Evolutionary conservation across 352 stramenopile species (phyloP).

Genomic region (Phytophthora pini): DNA sequence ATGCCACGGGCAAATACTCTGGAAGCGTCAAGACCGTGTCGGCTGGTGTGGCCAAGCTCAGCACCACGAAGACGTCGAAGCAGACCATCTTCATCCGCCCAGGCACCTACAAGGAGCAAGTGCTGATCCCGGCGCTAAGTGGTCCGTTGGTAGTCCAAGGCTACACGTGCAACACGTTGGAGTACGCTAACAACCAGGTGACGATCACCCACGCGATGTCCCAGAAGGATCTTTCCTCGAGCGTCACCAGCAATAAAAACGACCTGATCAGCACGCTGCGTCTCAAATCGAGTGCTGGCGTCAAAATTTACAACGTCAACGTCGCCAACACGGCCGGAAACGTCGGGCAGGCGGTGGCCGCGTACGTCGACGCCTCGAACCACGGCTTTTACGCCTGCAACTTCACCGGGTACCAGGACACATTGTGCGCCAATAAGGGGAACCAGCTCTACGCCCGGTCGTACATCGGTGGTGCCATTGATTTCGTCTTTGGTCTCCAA

Average conservation of each 20-base stretch:
- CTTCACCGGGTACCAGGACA: constrained; percentile 19
- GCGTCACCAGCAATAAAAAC: neutral
- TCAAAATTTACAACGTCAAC: constrained; percentile 23
- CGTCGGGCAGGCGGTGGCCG: constrained; percentile 15
- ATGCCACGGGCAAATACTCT: neutral
- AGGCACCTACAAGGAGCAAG: neutral
- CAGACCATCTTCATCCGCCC: neutral
- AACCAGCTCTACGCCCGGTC: constrained; percentile 11
- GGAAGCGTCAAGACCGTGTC: neutral
- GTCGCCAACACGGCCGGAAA: constrained; percentile 20
- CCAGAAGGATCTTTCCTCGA: neutral
- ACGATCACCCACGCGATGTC: neutral
- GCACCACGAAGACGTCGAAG: neutral
- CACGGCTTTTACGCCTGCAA: constrained; percentile 27
- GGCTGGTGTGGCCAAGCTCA: neutral
- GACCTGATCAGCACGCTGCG: neutral
- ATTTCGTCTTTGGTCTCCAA: constrained; percentile 20
- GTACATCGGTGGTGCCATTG: constrained; percentile 20
- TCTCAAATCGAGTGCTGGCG: neutral
- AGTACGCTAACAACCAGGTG: neutral
- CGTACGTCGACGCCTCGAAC: constrained; percentile 13
- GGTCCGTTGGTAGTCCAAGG: neutral
- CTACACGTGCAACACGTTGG: neutral
- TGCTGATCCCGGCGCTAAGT: neutral
- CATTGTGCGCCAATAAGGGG: constrained; percentile 14